Evolutionary conservation across 441 rosid genomes (phyloP), one percentile per base, ranked within the genome.

Genomic region (Corymbia calophylla): DNA sequence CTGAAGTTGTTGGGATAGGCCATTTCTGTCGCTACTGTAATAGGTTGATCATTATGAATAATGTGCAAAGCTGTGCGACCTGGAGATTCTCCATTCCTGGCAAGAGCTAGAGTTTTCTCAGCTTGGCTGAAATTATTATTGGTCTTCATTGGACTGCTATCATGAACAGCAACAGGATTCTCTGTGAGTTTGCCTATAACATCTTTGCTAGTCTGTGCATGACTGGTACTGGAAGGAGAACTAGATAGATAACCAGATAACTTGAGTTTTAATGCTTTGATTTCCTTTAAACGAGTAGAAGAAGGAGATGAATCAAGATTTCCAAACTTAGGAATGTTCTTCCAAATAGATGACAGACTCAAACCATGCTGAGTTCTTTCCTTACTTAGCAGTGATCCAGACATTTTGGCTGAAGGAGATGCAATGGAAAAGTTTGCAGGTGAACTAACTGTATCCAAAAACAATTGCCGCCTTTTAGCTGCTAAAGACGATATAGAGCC

Each of bases 391-490:
- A 93, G 68, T 87, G 94, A 92, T 86, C 91, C 93, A 60, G 93
- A 88, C 48, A 88, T 93, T 92, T 92, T 94, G 44, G 97, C 95
- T 58, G 97, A 96, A 95, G 98, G 95, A 91, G 98, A 95, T 62
- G 89, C 93, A 90, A 91, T 89, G 66, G 93, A 87, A 80, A 89
- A 54, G 32, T 89, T 90, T 80, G 90, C 91, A 21, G 91, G 89
- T 88, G 94, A 90, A 62, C 91, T 90, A 82, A 92, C 93, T 91
- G 94, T 53, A 87, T 89, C 92, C 88, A 90, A 51, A 92, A 87
- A 91, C 86, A 90, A 91, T 86, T 93, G 91, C 87, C 89, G 90
- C 88, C 87, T 91, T 90, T 92, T 92, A 86, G 90, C 90, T 89
- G 94, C 90, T 87, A 94, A 90, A 13, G 93, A 92, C 56, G 95